A percentile compares a stretch with the other conserved stretches of the same genome.
Evolutionary conservation across 805 yeast genomes (phyloP).

Genomic region (Hanseniaspora opuntiae): DNA sequence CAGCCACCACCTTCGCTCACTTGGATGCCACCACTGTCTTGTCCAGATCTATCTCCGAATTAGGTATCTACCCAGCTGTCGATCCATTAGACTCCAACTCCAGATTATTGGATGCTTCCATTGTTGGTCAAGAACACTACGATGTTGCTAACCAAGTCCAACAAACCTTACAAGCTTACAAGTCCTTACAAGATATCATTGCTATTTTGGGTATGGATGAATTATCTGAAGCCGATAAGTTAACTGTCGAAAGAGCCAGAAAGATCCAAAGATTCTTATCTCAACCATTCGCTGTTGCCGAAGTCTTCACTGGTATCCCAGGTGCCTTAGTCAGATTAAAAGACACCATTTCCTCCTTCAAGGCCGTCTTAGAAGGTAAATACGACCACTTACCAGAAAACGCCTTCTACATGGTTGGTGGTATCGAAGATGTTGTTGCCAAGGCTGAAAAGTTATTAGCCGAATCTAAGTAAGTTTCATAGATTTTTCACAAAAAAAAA

Average conservation of each 20-base stretch:
- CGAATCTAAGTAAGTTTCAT: conserved; percentile 48
- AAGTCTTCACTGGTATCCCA: conserved; percentile 98
- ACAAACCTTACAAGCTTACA: conserved; percentile 98
- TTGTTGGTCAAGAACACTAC: conserved; percentile 98
- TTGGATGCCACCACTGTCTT: conserved; percentile 99
- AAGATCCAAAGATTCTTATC: conserved; percentile 99
- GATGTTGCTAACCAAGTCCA: conserved; percentile 88
- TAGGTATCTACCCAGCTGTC: conserved; percentile 99
- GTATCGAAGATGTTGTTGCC: conserved; percentile 95
- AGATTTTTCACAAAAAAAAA: conserved; percentile 14
- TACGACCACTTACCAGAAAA: conserved; percentile 97
- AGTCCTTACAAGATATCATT: conserved; percentile 98
- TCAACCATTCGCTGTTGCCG: conserved; percentile 99
- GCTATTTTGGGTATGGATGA: conserved; percentile 99
- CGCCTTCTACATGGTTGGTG: conserved; percentile 99
- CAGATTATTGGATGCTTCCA: conserved; percentile 91
- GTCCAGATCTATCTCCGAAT: conserved; percentile 98
- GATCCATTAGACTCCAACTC: conserved; percentile 99
- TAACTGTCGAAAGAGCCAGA: conserved; percentile 99
- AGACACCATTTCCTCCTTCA: conserved; percentile 90
- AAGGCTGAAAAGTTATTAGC: conserved; percentile 98
- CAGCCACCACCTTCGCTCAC: conserved; percentile 99
- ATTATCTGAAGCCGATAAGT: conserved; percentile 95
- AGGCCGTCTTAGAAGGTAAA: conserved; percentile 94
- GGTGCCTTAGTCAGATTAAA: conserved; percentile 94